Evolutionary conservation across 2,329 filamentous ascomycete species (phyloP).

Genomic region (Beauveria brongniartii): DNA sequence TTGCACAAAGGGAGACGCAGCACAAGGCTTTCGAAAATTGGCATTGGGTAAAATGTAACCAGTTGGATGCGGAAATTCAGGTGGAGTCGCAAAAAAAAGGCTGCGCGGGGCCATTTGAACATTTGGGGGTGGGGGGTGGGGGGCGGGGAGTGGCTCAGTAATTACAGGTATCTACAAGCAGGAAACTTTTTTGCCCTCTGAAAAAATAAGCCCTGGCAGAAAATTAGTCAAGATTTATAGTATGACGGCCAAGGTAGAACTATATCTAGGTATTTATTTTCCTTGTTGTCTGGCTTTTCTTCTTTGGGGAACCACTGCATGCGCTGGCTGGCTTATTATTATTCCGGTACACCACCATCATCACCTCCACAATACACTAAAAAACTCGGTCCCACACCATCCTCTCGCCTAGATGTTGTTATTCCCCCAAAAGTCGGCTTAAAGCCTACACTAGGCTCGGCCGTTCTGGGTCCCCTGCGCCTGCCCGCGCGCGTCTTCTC

Average conservation of each 20-base stretch:
- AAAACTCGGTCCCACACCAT: background rate
- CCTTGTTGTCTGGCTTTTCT: no score
- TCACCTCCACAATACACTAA: background rate
- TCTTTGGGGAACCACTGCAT: background rate
- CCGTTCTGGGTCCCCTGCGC: background rate
- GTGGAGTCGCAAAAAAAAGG: background rate
- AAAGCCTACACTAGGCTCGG: background rate
- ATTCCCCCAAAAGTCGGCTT: background rate
- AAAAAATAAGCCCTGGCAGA: no score
- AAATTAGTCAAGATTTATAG: no score
- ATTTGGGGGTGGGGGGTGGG: background rate
- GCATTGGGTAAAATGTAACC: background rate
- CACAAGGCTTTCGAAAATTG: background rate
- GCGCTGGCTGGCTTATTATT: background rate
- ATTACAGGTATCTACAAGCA: no score
- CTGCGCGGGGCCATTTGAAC: background rate
- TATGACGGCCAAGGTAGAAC: no score
- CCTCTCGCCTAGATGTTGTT: background rate
- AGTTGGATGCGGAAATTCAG: background rate
- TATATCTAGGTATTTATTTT: no score
- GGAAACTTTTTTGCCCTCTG: no score
- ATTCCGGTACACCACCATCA: background rate
- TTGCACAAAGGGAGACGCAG: background rate
- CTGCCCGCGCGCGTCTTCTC: conserved; percentile 1
- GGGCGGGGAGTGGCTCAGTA: background rate